phyloP scores from a whole-genome alignment of 148 eudicot species.

The Nyssa sinensis region DNA sequence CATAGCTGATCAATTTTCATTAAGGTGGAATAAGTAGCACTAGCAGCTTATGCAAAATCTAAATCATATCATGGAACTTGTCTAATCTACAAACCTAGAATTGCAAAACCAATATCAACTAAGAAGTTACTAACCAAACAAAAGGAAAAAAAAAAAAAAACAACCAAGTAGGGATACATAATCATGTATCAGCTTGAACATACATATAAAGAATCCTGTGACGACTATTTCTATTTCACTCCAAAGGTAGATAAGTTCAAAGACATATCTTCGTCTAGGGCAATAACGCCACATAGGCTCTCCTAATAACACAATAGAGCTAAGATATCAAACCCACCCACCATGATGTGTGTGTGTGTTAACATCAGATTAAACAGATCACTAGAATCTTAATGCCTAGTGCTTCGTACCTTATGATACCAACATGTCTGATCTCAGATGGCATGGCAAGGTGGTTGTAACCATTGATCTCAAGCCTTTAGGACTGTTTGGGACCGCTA shows the following conservation, averaged over 20 bases:
- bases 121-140: too few relatives aligned
- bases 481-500: conserved; percentile 53
- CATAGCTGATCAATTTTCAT: too few relatives aligned
- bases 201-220: not conserved
- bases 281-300: not conserved
- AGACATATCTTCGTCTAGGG: too few relatives aligned
- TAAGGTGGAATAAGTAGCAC: too few relatives aligned
- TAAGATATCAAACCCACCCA: not conserved
- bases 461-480: conserved; percentile 11
- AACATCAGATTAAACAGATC: not conserved
- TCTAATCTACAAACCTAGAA: too few relatives aligned
- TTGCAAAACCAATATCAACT: too few relatives aligned
- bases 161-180: too few relatives aligned
- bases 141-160: too few relatives aligned
- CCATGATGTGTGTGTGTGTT: not conserved
- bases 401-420: conserved; percentile 8
- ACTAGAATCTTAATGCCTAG: not conserved
- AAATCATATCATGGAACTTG: too few relatives aligned
- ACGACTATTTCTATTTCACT: not conserved
- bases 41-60: too few relatives aligned
- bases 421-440: conserved; percentile 1
- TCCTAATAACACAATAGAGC: not conserved
- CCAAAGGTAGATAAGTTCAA: not conserved
- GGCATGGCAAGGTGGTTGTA: not conserved
- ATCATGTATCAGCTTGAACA: too few relatives aligned